Evolutionary conservation across 75 land plant genomes (phyloP), one percentile per base, ranked within the genome.

Genomic region (Chamaecyparis obtusa): DNA sequence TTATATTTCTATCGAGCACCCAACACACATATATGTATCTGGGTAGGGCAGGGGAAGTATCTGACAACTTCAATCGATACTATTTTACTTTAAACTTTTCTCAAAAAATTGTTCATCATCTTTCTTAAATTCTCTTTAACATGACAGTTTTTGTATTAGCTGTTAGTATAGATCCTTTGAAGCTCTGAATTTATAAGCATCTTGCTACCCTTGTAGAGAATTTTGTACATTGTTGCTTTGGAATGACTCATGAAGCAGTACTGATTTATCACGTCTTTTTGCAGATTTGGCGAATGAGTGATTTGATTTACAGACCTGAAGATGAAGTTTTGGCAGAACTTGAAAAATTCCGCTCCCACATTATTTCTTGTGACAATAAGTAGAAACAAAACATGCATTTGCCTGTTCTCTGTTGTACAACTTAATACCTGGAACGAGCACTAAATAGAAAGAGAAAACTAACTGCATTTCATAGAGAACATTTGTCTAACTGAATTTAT

Each of bases 261-360:
- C 21, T 81, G 30, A 46, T 46, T 46, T 54, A 17, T 39, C 56
- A 3, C 19, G 0, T 33, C 16, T 49, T 49, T 51, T 72, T 84
- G 91, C 94, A 98, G 99, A 92, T 98, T 84, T 98, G 99, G 99
- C 92, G 99, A 84, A 95, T 98, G 96, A 95, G 91, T 81, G 99
- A 98, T 83, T 89, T 98, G 86, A 91, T 98, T 17, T 97, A 98
- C 88, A 88, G 99, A 88, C 97, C 97, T 27, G 94, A 94, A 83
- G 99, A 98, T 0, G 99, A 96, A 88, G 99, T 98, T 84, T 81
- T 98, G 74, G 95, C 93, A 39, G 99, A 98, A 91, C 97, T 98
- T 17, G 94, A 96, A 87, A 91, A 92, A 76, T 94, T 93, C 88
- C 95, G 94, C 37, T 85, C 92, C 24, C 99, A 97, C 83, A 90